Evolutionary conservation across 352 stramenopile genomes (phyloP).

Genomic region (Globisporangium camurandrum): DNA sequence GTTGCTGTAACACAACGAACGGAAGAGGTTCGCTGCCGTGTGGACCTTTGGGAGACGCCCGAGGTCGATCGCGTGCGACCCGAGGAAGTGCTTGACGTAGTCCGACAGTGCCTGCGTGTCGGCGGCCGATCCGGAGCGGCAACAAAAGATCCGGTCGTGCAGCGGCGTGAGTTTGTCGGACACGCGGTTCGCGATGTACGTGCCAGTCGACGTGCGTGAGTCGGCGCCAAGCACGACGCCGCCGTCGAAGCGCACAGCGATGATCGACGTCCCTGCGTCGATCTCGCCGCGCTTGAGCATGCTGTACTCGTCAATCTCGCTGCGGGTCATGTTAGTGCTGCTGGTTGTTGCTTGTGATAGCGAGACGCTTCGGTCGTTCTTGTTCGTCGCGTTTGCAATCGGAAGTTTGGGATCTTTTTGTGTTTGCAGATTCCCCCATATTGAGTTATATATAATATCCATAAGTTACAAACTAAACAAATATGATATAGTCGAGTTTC

Average conservation of each 20-base stretch:
- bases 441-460: no score
- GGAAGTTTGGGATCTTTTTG: no score
- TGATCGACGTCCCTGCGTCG: constrained; percentile 97
- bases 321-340: constrained; percentile 7
- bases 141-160: constrained; percentile 97
- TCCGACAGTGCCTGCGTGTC: constrained; percentile 93
- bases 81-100: constrained; percentile 78
- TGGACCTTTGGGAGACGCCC: constrained; percentile 93
- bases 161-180: constrained; percentile 97
- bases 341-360: background rate
- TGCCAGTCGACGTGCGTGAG: constrained; percentile 90
- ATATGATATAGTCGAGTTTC: no score
- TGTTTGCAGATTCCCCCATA: no score
- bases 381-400: no score
- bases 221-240: constrained; percentile 97
- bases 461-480: no score
- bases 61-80: constrained; percentile 72
- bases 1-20: constrained; percentile 97
- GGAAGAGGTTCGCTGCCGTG: constrained; percentile 96
- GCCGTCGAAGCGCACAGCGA: constrained; percentile 94
- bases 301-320: constrained; percentile 42
- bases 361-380: no score
- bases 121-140: constrained; percentile 94
- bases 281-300: constrained; percentile 89
- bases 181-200: constrained; percentile 97